phyloP scores from a whole-genome alignment of 2,329 filamentous ascomycete genomes.

The Colletotrichum siamense region DNA sequence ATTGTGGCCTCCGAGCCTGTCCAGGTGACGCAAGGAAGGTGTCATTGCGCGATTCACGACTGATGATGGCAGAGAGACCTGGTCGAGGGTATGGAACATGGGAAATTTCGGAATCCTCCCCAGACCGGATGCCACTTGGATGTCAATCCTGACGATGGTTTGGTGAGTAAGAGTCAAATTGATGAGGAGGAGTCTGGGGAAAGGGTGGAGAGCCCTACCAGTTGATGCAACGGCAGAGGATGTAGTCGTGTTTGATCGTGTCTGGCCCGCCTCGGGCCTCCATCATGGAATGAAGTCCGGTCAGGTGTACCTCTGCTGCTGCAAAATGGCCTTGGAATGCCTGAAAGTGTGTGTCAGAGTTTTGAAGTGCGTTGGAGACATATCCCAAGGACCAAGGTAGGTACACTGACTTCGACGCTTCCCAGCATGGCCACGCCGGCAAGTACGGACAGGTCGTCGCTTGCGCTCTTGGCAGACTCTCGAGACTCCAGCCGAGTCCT shows the following conservation, averaged over 20 bases:
- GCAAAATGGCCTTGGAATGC: conserved; percentile 22
- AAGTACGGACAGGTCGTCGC: conserved; percentile 7
- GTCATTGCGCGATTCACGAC: conserved; percentile 5
- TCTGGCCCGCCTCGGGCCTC: conserved; percentile 16
- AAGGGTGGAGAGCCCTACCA: conserved; percentile 1
- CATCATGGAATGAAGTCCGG: conserved; percentile 18
- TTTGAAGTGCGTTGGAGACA: neutral
- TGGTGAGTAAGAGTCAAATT: neutral
- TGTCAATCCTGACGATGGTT: conserved; percentile 4
- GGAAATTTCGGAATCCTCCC: conserved; percentile 20
- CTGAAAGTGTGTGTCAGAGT: neutral
- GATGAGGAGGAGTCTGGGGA: neutral
- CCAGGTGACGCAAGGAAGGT: conserved; percentile 14
- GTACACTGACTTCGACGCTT: conserved; percentile 16
- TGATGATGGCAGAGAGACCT: conserved; percentile 14
- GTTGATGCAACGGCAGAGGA: conserved; percentile 23
- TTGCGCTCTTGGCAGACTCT: neutral
- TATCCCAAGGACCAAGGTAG: no score
- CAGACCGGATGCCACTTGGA: conserved; percentile 23
- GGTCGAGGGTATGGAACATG: conserved; percentile 22
- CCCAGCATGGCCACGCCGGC: conserved; percentile 17
- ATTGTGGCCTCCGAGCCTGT: conserved; percentile 4
- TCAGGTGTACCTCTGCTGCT: conserved; percentile 19
- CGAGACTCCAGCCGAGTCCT: neutral
- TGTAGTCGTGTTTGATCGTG: conserved; percentile 22